These are phyloP conservation scores for Scytalidium sp. DNA, from an alignment of 2,329 filamentous ascomycete genomes.

Conservation along the genomic window DNA sequence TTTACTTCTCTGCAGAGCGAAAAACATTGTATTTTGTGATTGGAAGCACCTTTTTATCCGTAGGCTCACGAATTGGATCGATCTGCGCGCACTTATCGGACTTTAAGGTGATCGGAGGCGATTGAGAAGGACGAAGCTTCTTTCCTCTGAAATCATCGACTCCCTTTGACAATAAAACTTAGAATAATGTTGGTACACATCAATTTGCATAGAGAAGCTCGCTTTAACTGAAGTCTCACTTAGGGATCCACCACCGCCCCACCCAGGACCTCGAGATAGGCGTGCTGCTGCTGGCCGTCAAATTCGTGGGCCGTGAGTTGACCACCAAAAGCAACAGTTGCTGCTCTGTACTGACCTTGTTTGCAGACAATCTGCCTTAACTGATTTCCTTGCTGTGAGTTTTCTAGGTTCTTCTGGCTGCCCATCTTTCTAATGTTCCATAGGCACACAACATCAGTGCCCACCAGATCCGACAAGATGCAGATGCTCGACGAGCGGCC, in stretches of 20 bases:
- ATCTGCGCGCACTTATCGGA: too few relatives aligned
- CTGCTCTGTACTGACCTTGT: conserved; percentile 5
- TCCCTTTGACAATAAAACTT: too few relatives aligned
- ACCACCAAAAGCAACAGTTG: background rate
- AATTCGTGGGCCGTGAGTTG: conserved; percentile 27
- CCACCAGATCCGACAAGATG: conserved; percentile 48
- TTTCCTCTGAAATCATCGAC: too few relatives aligned
- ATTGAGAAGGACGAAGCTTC: too few relatives aligned
- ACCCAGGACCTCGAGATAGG: background rate
- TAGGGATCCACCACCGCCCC: background rate
- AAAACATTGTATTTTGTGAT: too few relatives aligned
- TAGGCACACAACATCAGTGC: conserved; percentile 72
- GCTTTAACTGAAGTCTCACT: background rate
- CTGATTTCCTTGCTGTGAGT: conserved; percentile 64
- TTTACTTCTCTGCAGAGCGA: background rate
- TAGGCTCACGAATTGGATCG: too few relatives aligned
- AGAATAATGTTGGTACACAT: background rate
- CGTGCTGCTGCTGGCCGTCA: conserved; percentile 11
- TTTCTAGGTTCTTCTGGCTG: conserved; percentile 24
- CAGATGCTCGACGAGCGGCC: conserved; percentile 40
- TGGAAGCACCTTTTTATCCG: too few relatives aligned
- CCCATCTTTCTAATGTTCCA: conserved; percentile 44
- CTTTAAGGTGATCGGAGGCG: too few relatives aligned
- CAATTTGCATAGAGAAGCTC: background rate
- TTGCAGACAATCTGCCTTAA: conserved; percentile 59